Base-by-base conservation (phyloP, 768 basidiomycete genomes). In the Hericium erinaceus region DNA sequence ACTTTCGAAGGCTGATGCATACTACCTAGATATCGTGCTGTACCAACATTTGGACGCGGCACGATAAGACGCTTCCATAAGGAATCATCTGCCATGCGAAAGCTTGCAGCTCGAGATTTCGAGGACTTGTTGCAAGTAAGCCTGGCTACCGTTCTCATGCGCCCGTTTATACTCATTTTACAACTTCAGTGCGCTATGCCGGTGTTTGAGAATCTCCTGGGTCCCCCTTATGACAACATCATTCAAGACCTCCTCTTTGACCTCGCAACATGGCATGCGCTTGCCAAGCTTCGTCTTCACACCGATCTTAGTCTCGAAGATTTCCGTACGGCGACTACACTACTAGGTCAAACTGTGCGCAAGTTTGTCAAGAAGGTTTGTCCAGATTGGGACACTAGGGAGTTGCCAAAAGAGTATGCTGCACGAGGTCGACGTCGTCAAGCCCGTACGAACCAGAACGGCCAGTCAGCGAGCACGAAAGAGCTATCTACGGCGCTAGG, bases 71-170 rank as follows among this genome's bases (percentile, higher is more conserved):
- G 51, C 12, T 69, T 71, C 48, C 15, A 41, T 0, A 48, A 38
- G 3, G 64, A 67, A 41, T 55, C 57, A 1, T 69, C 64, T 0
- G 63, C 60, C 24, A 59, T 68, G 61, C 67, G 70, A 55, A 64
- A 64, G 48, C 22, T 68, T 12, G 67, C 64, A 0, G 63, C 61
- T 0, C 50, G 63, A 10, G 65, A 72, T 49, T 70, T 62, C 53
- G 62, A 72, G 48, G 64, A 67, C 48, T 39, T 72, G 1, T 58
- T 71, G 9, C 60, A 70, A 50, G 68, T 65, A 37, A 40, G 15
- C 6, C 41, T 26, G 12, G 6, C 16, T 13, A 39, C 24, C 24
- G 4, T 24, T 24, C 24, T 24, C 24, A 24, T 24, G 24, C 24
- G 4, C 24, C 24, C 24, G 24, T 24, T 24, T 24, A 24, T 24